A percentile compares a stretch with the other conserved stretches of the same genome.
phyloP scores from a whole-genome alignment of 1,284 basidiomycete genomes.

The Cutaneotrichosporon dermatis region DNA sequence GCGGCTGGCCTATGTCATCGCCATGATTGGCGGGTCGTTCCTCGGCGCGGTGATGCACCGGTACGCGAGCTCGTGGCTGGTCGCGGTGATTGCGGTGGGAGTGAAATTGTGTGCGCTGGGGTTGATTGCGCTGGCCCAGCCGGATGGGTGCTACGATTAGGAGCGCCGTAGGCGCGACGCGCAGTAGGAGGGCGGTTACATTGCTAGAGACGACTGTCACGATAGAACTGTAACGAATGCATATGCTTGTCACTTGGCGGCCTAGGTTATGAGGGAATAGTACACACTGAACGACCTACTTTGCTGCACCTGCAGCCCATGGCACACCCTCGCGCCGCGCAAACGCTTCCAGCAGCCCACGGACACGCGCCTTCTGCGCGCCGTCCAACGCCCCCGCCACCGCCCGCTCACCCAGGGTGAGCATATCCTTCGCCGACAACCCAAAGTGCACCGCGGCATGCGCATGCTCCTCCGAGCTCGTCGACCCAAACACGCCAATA shows the following conservation, averaged over 20 bases:
- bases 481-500: constrained; percentile 31
- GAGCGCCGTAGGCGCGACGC: too few species aligned
- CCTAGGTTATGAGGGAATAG: too few species aligned
- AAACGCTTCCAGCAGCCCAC: constrained; percentile 8
- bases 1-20: constrained; percentile 32
- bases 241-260: neutral
- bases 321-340: constrained; percentile 6
- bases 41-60: constrained; percentile 39
- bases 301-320: neutral
- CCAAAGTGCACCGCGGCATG: constrained; percentile 27
- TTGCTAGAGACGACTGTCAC: too few species aligned
- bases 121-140: constrained; percentile 16
- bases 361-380: constrained; percentile 5
- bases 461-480: constrained; percentile 23
- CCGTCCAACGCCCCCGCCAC: constrained; percentile 20
- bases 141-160: constrained; percentile 1
- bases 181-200: too few species aligned
- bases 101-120: constrained; percentile 31
- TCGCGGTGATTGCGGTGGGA: constrained; percentile 31
- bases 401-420: constrained; percentile 23
- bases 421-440: constrained; percentile 19
- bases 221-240: too few species aligned
- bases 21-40: constrained; percentile 41
- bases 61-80: constrained; percentile 33
- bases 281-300: neutral